Conservation (phyloP, 148 eudicot species). For the Persicaria maculosa region DNA sequence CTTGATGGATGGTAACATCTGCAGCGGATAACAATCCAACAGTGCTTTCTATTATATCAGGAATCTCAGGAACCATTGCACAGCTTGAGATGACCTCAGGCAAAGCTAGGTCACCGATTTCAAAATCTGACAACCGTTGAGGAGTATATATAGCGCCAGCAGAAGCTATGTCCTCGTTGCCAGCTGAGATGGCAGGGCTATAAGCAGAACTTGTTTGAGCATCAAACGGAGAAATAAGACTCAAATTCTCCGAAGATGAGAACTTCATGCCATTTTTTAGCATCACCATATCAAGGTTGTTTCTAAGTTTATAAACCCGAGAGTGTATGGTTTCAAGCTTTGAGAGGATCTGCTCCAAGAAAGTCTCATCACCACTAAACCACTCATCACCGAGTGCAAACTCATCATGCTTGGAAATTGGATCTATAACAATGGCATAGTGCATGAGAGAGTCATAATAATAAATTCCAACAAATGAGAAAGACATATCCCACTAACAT, state of each 20-base stretch:
- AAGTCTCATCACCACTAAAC: constrained; percentile 35
- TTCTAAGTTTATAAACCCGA: constrained; percentile 49
- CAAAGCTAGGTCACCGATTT: constrained; percentile 52
- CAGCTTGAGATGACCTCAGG: constrained; percentile 51
- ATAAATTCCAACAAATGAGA: background rate
- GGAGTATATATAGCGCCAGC: constrained; percentile 39
- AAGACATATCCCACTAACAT: background rate
- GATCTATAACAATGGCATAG: constrained; percentile 25
- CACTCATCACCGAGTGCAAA: constrained; percentile 35
- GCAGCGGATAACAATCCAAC: constrained; percentile 55
- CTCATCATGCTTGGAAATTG: constrained; percentile 31
- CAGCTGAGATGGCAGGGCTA: constrained; percentile 77
- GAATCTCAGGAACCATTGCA: constrained; percentile 52
- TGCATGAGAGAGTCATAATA: background rate
- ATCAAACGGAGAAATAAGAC: constrained; percentile 53
- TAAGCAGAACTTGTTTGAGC: constrained; percentile 59
- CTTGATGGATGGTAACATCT: constrained; percentile 65
- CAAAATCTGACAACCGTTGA: constrained; percentile 43
- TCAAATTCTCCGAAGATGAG: constrained; percentile 69
- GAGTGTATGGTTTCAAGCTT: constrained; percentile 55
- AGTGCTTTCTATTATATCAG: constrained; percentile 92
- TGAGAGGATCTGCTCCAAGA: constrained; percentile 47
- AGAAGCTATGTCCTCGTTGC: constrained; percentile 56
- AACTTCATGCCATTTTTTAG: constrained; percentile 46
- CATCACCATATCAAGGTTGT: constrained; percentile 45